These are phyloP conservation scores for Lolium multiflorum DNA, from an alignment of 176 grass and related monocot genomes.

Conservation along the genomic window DNA sequence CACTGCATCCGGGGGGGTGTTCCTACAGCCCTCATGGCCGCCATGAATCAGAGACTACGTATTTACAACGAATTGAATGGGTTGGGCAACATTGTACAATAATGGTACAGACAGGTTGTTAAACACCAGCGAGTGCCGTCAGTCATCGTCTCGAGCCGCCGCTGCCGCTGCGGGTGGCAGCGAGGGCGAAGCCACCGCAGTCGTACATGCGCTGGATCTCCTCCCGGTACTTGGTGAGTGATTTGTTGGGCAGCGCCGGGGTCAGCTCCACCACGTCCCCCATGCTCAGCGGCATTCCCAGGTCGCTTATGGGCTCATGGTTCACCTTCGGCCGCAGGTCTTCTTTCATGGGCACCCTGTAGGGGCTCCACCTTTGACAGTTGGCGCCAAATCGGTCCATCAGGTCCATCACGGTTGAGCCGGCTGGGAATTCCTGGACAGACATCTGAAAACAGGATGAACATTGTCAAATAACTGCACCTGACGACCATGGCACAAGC, in stretches of 20 bases:
- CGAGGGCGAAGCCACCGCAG: conserved; percentile 55
- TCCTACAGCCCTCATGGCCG: conserved; percentile 26
- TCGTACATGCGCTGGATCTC: conserved; percentile 99
- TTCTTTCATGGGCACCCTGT: conserved; percentile 77
- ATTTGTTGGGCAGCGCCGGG: conserved; percentile 72
- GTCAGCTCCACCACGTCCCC: conserved; percentile 86
- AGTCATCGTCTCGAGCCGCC: conserved; percentile 50
- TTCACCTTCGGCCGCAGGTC: conserved; percentile 83
- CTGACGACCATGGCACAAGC: not conserved
- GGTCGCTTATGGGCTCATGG: conserved; percentile 62
- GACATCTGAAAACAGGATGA: conserved; percentile 74
- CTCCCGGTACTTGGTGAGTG: conserved; percentile 76
- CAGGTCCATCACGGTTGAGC: conserved; percentile 71
- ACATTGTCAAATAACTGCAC: conserved; percentile 3
- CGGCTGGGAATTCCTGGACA: conserved; percentile 75
- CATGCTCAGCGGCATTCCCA: conserved; percentile 66
- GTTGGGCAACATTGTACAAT: conserved; percentile 28
- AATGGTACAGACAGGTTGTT: conserved; percentile 3
- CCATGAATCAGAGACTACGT: conserved; percentile 25
- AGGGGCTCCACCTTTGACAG: conserved; percentile 66
- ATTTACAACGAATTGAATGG: conserved; percentile 66
- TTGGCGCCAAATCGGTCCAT: conserved; percentile 67
- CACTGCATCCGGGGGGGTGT: not conserved
- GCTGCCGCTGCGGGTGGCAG: conserved; percentile 48
- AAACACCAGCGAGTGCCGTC: not conserved